Evolutionary conservation across 805 yeast genomes (phyloP), one percentile per base, ranked within the genome.

Genomic region (Schizosaccharomyces cryophilus): DNA sequence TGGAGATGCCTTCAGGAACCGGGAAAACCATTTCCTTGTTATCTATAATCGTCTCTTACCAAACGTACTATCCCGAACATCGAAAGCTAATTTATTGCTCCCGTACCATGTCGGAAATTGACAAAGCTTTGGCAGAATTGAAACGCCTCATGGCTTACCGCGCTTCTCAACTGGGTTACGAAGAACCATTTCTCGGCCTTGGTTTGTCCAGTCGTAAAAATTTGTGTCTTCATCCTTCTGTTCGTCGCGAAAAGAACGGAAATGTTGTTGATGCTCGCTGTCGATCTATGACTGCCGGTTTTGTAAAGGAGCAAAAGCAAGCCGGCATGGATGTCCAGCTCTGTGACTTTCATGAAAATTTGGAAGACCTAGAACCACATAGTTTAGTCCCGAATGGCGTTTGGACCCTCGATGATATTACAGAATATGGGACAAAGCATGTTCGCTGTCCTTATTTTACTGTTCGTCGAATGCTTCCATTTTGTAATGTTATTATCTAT

Each of bases 1-100:
- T 93, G 68, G 99, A 93, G 73, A 93, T 93, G 99, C 99, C 99
- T 66, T 93, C 99, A 5, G 99, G 99, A 3, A 93, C 99, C 2
- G 99, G 99, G 54, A 93, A 93, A 70, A 93, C 99, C 47, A 85
- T 93, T 2, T 88, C 97, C 0, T 76, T 93, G 69, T 75, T 93
- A 38, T 87, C 97, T 0, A 73, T 93, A 56, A 87, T 97, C 0
- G 87, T 93, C 58, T 95, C 98, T 15, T 93, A 93, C 71, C 99
- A 93, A 70, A 80, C 79, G 64, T 75, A 72, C 69, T 89, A 90
- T 70, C 95, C 96, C 9, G 96, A 90, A 68, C 95, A 87, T 68
- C 74, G 95, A 19, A 93, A 90, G 75, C 82, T 93, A 65, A 87
- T 93, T 5, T 93, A 93, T 72, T 93, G 99, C 72, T 93, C 98